Base-by-base conservation (phyloP, 1,284 basidiomycete genomes). In the Pseudozyma thailandica region DNA sequence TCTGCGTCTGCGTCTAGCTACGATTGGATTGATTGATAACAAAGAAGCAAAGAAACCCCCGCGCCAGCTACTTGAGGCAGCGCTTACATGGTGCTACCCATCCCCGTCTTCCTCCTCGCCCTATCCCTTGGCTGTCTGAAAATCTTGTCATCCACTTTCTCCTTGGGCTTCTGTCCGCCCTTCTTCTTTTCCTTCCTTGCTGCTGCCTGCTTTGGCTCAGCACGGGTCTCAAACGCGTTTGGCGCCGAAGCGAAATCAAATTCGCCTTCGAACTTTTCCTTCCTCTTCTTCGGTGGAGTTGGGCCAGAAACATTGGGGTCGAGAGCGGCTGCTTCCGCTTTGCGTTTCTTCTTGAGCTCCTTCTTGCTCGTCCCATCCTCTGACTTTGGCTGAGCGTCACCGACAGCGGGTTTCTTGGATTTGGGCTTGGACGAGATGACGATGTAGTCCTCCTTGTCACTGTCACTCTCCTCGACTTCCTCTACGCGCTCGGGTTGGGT, bases 41-140 rank as follows among this genome's bases (percentile, higher is more conserved):
- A n/a, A n/a, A n/a, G 30, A 31, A 8, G 30, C 30, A 31, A 31
- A 31, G 7, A 35, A 35, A 35, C 15, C 15, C 33, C 6, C n/a
- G n/a, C n/a, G n/a, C n/a, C n/a, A n/a, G n/a, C n/a, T n/a, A n/a
- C n/a, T n/a, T n/a, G 28, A 26, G 23, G 42, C 23, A 44, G 21
- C 42, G 26, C 6, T 20, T 58, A 68, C 59, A 62, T 57, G 6
- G 65, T 69, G 26, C 50, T 50, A 7, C 65, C 58, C 45, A 54
- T 48, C 6, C 47, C 66, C 6, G 51, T 63, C 45, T 70, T 70
- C n/a, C 56, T 46, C 23, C 66, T 38, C 6, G 66, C 66, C 26
- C 66, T 23, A 27, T 70, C 66, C 21, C 66, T 27, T 1, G 66
- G 66, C 46, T 70, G 66, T 43, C 68, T 51, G 16, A 71, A 65